Conservation (phyloP, 2,329 filamentous ascomycete species). For the Fusarium napiforme region DNA sequence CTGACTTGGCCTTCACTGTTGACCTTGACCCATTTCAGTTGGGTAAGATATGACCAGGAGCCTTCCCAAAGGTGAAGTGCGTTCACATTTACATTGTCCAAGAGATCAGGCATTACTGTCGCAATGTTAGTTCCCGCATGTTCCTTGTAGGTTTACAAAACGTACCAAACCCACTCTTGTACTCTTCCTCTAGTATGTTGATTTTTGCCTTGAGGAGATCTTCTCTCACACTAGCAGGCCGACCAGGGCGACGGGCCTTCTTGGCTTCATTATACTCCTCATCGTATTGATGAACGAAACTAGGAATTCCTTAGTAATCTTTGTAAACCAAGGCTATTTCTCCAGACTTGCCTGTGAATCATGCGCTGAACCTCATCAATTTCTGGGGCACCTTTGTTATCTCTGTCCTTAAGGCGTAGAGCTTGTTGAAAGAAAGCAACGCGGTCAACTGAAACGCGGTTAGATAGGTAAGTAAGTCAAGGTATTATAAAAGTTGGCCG, state of each 20-base stretch:
- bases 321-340: background rate
- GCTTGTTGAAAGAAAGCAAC: slow-evolving; percentile 75
- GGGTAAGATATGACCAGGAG: slow-evolving; percentile 82
- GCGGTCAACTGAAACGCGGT: slow-evolving; percentile 49
- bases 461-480: slow-evolving; percentile 18
- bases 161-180: slow-evolving; percentile 82
- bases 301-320: slow-evolving; percentile 45
- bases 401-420: slow-evolving; percentile 58
- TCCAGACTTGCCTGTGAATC: slow-evolving; percentile 65
- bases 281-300: slow-evolving; percentile 74
- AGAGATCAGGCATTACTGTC: slow-evolving; percentile 78
- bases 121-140: slow-evolving; percentile 24
- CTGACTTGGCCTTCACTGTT: slow-evolving; percentile 71
- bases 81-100: slow-evolving; percentile 70
- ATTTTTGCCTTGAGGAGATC: slow-evolving; percentile 80
- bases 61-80: slow-evolving; percentile 81
- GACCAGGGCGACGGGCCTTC: slow-evolving; percentile 77
- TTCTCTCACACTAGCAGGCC: slow-evolving; percentile 81
- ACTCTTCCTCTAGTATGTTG: slow-evolving; percentile 79
- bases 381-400: slow-evolving; percentile 63
- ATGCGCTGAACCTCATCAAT: slow-evolving; percentile 68
- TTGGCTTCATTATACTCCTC: slow-evolving; percentile 75
- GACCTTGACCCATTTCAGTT: slow-evolving; percentile 81
- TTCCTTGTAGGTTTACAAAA: slow-evolving; percentile 20
- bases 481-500: no score